phyloP scores from a whole-genome alignment of 2,329 filamentous ascomycete species.

The Fusarium transvaalense region DNA sequence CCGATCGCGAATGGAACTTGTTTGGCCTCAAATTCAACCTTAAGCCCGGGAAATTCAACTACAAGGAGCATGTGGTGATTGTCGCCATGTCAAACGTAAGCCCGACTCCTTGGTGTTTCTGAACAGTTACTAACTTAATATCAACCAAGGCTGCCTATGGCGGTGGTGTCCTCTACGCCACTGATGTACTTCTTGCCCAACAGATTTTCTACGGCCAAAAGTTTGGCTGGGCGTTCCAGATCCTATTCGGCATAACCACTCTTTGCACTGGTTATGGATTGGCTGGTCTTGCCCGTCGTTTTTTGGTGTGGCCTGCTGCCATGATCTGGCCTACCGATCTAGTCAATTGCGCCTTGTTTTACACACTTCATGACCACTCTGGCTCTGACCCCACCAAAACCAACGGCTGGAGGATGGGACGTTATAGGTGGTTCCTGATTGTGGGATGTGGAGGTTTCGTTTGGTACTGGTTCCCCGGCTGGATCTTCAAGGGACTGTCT shows the following conservation, averaged over 20 bases:
- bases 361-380: slow-evolving; percentile 61
- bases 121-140: slow-evolving; percentile 34
- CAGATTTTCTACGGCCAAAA: slow-evolving; percentile 69
- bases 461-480: slow-evolving; percentile 73
- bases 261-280: slow-evolving; percentile 70
- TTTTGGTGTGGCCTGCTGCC: slow-evolving; percentile 66
- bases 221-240: slow-evolving; percentile 66
- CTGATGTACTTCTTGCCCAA: slow-evolving; percentile 63
- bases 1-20: slow-evolving; percentile 63
- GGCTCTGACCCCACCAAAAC: slow-evolving; percentile 62
- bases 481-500: slow-evolving; percentile 72
- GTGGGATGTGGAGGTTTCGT: slow-evolving; percentile 64
- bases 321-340: slow-evolving; percentile 71
- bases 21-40: slow-evolving; percentile 68
- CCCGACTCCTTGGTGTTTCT: slow-evolving; percentile 7
- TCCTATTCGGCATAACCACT: slow-evolving; percentile 66
- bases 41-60: slow-evolving; percentile 69
- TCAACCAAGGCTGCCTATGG: slow-evolving; percentile 66
- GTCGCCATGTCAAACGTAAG: slow-evolving; percentile 74
- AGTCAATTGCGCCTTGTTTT: slow-evolving; percentile 66
- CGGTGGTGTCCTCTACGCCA: slow-evolving; percentile 69
- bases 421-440: slow-evolving; percentile 72
- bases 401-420: slow-evolving; percentile 73
- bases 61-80: slow-evolving; percentile 72
- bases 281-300: slow-evolving; percentile 66